Percentiles rank a stretch among this genome's conserved stretches.
Conservation (phyloP, 164 flowering plant species). For the Vitis rotundifolia region DNA sequence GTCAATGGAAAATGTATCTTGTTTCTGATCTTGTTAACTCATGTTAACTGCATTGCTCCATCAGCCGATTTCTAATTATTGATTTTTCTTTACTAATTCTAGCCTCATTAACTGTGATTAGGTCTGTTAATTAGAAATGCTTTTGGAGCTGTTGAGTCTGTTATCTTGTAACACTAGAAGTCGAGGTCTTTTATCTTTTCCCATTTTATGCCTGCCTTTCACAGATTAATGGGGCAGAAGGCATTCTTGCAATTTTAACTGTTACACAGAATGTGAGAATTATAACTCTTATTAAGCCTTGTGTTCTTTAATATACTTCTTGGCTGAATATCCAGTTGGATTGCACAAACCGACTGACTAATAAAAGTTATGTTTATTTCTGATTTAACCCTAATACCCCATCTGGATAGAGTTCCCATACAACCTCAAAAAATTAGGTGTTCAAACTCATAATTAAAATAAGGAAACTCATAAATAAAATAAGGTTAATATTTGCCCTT, state of each 20-base stretch:
- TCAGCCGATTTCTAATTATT: conserved; percentile 4
- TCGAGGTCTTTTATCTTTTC: not conserved
- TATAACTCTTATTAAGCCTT: too few species aligned
- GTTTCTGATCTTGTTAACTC: conserved; percentile 31
- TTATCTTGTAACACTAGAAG: conserved; percentile 7
- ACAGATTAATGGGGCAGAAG: not conserved
- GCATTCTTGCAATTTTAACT: not conserved
- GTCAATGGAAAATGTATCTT: conserved; percentile 50
- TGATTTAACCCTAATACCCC: too few species aligned
- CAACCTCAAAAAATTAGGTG: too few species aligned
- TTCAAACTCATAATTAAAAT: too few species aligned
- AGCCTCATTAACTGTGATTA: not conserved
- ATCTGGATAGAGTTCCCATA: too few species aligned
- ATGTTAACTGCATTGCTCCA: too few species aligned
- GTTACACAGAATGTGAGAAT: not conserved
- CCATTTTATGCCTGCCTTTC: not conserved
- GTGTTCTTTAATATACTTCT: too few species aligned
- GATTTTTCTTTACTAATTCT: not conserved
- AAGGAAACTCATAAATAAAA: too few species aligned
- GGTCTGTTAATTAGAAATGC: not conserved
- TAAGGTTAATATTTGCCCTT: too few species aligned
- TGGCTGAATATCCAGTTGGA: too few species aligned
- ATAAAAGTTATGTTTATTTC: too few species aligned
- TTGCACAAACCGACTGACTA: too few species aligned
- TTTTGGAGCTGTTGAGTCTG: not conserved